Conservation (phyloP, 257 asterid genomes). For the Scutellaria baicalensis region DNA sequence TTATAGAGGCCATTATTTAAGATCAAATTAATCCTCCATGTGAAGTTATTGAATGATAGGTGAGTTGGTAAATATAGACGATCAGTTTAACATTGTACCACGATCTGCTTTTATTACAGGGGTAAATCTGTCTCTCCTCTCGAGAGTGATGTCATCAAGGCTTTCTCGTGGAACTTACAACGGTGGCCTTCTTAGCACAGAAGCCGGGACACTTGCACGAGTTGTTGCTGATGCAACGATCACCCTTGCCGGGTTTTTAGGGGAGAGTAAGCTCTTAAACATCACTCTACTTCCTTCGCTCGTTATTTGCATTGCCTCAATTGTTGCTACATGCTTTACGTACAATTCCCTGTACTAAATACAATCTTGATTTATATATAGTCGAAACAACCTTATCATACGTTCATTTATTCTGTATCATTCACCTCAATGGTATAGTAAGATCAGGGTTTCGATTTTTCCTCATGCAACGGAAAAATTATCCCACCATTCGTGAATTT, state of each 20-base stretch:
- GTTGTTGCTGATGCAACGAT: conserved; percentile 87
- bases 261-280: conserved; percentile 65
- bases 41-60: background rate
- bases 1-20: background rate
- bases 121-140: conserved; percentile 80
- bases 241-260: conserved; percentile 73
- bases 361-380: background rate
- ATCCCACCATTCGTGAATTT: no score
- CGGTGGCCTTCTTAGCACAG: conserved; percentile 85
- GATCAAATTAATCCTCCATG: background rate
- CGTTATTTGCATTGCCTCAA: conserved; percentile 58
- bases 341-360: conserved; percentile 64
- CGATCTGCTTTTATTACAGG: conserved; percentile 32
- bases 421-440: background rate
- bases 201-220: conserved; percentile 88
- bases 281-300: conserved; percentile 76
- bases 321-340: conserved; percentile 77
- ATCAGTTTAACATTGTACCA: background rate
- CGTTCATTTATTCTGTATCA: background rate
- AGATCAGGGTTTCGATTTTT: no score
- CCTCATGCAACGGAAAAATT: no score
- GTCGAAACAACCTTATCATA: background rate
- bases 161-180: conserved; percentile 94
- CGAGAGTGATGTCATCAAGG: conserved; percentile 91
- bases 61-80: background rate